A percentile compares a stretch with the other conserved stretches of the same genome.
Evolutionary conservation across 2,329 filamentous ascomycete species (phyloP).

Genomic region (Exophiala sp.): DNA sequence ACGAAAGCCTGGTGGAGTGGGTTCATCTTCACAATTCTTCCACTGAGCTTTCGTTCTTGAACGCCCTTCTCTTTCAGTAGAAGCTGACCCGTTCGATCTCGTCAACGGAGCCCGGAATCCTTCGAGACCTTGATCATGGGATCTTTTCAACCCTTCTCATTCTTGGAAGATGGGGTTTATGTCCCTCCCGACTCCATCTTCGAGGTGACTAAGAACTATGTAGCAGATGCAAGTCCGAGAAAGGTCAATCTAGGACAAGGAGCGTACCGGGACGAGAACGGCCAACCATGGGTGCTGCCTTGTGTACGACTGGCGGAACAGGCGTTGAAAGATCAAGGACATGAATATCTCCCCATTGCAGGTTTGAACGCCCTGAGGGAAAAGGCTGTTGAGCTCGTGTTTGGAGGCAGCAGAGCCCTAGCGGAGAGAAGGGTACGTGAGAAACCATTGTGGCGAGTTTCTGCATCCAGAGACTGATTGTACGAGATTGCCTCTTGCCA

Average conservation of each 20-base stretch:
- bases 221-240: slow-evolving; percentile 27
- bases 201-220: slow-evolving; percentile 28
- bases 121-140: background rate
- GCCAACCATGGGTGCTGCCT: slow-evolving; percentile 37
- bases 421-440: background rate
- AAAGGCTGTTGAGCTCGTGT: slow-evolving; percentile 80
- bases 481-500: slow-evolving; percentile 66
- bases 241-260: slow-evolving; percentile 40
- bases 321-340: slow-evolving; percentile 60
- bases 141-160: background rate
- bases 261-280: slow-evolving; percentile 39
- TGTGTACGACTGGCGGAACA: background rate
- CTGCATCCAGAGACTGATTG: background rate
- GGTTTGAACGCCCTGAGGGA: slow-evolving; percentile 76
- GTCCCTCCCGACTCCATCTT: slow-evolving; percentile 29
- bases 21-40: too few species aligned
- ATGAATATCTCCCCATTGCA: slow-evolving; percentile 95
- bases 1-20: too few species aligned
- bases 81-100: too few species aligned
- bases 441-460: background rate
- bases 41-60: too few species aligned
- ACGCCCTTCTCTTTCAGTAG: too few species aligned
- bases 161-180: background rate
- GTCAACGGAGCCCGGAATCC: too few species aligned
- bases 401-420: slow-evolving; percentile 43